Base-by-base conservation (phyloP, 1,139 yeast genomes). In the Yamadazyma diddensiae region DNA sequence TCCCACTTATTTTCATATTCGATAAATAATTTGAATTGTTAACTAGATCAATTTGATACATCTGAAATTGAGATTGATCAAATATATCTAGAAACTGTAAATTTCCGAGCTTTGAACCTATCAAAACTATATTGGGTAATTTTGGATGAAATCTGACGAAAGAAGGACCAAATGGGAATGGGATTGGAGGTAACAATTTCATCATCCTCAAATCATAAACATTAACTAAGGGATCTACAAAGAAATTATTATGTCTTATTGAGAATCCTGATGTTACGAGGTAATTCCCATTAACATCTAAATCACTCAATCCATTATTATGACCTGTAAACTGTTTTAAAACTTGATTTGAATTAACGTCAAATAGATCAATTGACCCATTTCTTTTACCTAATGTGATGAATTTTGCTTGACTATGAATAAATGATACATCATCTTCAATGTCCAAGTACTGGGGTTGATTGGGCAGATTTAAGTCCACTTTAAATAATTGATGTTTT, bases 111-210 rank as follows among this genome's bases (percentile, higher is more conserved):
- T 70, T 70, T 1, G 96, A 83, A 0, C 87, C 82, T 13, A 86
- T 78, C 8, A 88, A 58, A 27, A 88, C 75, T 30, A 85, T 79
- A 26, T 87, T 84, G 9, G 97, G 84, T 37, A 88, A 58, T 41
- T 84, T 84, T 3, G 97, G 97, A 57, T 90, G 97, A 42, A 90
- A 70, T 31, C 83, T 72, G 1, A 84, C 94, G 52, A 76, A 83
- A 5, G 86, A 73, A 1, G 97, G 97, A 4, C 97, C 97, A 0
- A 88, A 82, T 0, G 95, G 86, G 53, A 88, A 88, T 2, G 96
- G 80, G 3, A 90, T 67, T 2, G 97, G 97, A 0, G 95, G 70
- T 35, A 83, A 57, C 2, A 92, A 73, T 37, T 77, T 73, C 77
- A 86, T 70, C 43, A 79, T 76, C 40, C 95, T 70, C 21, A 87